Evolutionary conservation across 345 rosid genomes (phyloP).

Genomic region (Viola odorata): DNA sequence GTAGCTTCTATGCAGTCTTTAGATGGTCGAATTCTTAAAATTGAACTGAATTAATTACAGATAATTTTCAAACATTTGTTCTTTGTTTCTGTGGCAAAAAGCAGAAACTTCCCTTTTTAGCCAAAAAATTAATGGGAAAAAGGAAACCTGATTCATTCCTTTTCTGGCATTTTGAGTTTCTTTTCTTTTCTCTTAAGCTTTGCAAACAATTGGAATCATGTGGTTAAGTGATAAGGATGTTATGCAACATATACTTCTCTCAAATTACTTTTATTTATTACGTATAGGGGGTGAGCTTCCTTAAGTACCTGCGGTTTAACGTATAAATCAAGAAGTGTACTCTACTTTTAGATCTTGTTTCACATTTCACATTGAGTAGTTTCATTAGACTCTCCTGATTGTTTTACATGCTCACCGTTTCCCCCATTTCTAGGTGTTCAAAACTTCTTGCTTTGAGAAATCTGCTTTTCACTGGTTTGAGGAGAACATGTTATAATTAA

Average conservation of each 20-base stretch:
- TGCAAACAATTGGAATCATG: no score
- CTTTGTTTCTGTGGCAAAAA: not conserved
- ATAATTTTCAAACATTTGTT: not conserved
- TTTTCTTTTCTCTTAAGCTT: no score
- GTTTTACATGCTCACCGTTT: not conserved
- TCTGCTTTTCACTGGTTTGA: not conserved
- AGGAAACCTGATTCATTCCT: no score
- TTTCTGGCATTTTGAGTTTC: no score
- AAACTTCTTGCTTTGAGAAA: not conserved
- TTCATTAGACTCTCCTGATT: not conserved
- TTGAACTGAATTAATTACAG: no score
- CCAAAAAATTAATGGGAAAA: no score
- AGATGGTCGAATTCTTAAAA: no score
- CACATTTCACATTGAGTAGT: not conserved
- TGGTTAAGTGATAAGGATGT: no score
- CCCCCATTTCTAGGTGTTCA: not conserved
- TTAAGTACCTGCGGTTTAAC: not conserved
- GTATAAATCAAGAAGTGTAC: not conserved
- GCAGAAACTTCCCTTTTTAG: not conserved
- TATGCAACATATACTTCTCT: no score
- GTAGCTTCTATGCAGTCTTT: no score
- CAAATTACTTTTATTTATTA: no score
- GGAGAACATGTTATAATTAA: not conserved
- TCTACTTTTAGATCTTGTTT: not conserved
- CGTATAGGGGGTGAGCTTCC: no score